These are phyloP conservation scores for Apiospora pterosperma DNA, from an alignment of 2,329 filamentous ascomycete species.

Conservation along the genomic window DNA sequence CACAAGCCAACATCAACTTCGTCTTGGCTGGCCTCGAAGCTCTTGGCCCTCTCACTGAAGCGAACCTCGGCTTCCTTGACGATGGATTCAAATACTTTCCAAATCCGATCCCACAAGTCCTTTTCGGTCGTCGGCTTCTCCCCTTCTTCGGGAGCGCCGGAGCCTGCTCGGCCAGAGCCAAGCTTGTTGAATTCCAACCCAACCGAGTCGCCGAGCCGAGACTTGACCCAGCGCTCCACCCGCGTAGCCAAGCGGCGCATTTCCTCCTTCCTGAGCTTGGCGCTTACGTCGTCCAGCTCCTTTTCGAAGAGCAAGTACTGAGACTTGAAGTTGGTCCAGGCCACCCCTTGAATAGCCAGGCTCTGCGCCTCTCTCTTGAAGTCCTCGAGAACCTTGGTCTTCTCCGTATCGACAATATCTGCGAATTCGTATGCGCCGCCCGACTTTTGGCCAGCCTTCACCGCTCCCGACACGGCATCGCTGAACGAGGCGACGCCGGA, in stretches of 20 bases:
- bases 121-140: constrained; percentile 73
- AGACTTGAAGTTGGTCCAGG: constrained; percentile 84
- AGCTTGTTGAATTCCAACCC: constrained; percentile 96
- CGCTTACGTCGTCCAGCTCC: constrained; percentile 86
- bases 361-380: constrained; percentile 76
- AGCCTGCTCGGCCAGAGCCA: constrained; percentile 80
- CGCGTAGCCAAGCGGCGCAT: constrained; percentile 89
- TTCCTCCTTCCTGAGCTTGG: constrained; percentile 84
- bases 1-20: constrained; percentile 92
- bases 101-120: constrained; percentile 94
- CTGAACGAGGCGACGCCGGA: constrained; percentile 79
- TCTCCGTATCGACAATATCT: constrained; percentile 83
- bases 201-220: constrained; percentile 80
- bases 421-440: constrained; percentile 91
- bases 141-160: constrained; percentile 73
- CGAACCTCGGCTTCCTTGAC: constrained; percentile 81
- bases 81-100: constrained; percentile 78
- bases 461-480: constrained; percentile 79
- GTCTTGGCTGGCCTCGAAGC: constrained; percentile 86
- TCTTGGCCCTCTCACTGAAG: constrained; percentile 84
- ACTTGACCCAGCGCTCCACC: constrained; percentile 91
- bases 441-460: constrained; percentile 91
- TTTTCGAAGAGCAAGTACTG: constrained; percentile 80
- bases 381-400: constrained; percentile 67
- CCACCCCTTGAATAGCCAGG: constrained; percentile 71